Evolutionary conservation across 2,329 filamentous ascomycete genomes (phyloP), one percentile per base, ranked within the genome.

Genomic region (Leptoxyphium fumago): DNA sequence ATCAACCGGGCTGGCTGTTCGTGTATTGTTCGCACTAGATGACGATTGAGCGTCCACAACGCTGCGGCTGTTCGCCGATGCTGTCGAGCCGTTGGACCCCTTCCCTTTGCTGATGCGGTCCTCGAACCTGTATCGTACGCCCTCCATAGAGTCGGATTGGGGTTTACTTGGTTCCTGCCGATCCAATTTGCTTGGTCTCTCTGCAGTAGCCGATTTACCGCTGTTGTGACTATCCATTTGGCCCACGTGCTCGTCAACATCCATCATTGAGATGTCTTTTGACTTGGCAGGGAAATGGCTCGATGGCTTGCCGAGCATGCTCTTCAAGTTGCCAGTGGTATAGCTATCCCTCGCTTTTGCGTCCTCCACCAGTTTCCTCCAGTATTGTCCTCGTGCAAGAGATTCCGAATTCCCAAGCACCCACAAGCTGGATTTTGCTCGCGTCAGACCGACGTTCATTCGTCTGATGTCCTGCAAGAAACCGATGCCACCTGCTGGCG

Each of bases 371-470:
- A 98, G 72, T 50, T 80, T 81, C 49, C 75, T 78, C 91, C 93
- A 98, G 64, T 86, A 95, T 57, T 91, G 78, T 47, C 91, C 91
- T 58, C 93, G 83, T 18, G 82, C 71, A 43, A 98, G 72, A 29
- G 88, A 86, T 45, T 82, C 74, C 0, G 91, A 91, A 63, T 96
- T 93, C 52, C 91, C 91, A 21, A 98, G 73, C 46, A 98, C 89
- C 84, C 89, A 98, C 9, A 98, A 73, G 29, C 89, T 95, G 9
- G 85, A 94, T 63, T 94, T 95, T 5, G 91, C 93, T 70, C 91
- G 82, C 17, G 91, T 98, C 47, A 98, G 72, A 67, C 91, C 91
- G 57, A 98, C 91, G 63, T 98, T 98, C 93, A 98, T 96, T 72
- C 91, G 89, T 46, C 91, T 80, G 58, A 98, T 94, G 61, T 98